Conservation (phyloP, 257 asterid species). For the Mentha longifolia region DNA sequence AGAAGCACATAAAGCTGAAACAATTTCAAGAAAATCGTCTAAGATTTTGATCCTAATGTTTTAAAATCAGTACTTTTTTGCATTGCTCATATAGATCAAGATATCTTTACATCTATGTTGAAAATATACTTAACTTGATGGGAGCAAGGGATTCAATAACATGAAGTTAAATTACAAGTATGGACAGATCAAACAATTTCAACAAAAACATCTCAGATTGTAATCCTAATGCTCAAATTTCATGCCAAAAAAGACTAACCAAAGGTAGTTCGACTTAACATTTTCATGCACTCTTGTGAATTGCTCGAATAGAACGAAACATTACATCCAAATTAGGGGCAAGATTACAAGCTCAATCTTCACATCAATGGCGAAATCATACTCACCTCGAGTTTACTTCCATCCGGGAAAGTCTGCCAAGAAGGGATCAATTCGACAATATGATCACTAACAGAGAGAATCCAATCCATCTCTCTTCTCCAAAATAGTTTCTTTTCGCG, state of each 20-base stretch:
- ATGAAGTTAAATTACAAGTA: not conserved
- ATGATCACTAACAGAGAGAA: conserved; percentile 79
- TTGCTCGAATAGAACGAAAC: not conserved
- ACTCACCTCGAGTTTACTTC: conserved; percentile 71
- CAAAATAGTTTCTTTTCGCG: conserved; percentile 71
- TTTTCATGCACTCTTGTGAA: no score
- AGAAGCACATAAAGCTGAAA: no score
- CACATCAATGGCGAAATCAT: not conserved
- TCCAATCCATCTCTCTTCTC: conserved; percentile 84
- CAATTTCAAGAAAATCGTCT: no score
- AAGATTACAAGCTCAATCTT: not conserved
- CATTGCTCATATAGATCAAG: no score
- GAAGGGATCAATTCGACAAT: conserved; percentile 75
- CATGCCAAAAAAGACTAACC: not conserved
- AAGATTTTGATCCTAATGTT: no score
- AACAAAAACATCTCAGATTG: not conserved
- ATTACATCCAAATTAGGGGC: not conserved
- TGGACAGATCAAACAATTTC: conserved; percentile 2
- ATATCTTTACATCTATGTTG: not conserved
- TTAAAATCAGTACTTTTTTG: no score
- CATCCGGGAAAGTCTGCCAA: conserved; percentile 84
- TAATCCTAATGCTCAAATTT: not conserved
- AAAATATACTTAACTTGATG: not conserved
- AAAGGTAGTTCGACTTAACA: not conserved
- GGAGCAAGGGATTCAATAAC: not conserved